Base-by-base conservation (phyloP, 352 stramenopile species). In the Nothophytophthora sp. region DNA sequence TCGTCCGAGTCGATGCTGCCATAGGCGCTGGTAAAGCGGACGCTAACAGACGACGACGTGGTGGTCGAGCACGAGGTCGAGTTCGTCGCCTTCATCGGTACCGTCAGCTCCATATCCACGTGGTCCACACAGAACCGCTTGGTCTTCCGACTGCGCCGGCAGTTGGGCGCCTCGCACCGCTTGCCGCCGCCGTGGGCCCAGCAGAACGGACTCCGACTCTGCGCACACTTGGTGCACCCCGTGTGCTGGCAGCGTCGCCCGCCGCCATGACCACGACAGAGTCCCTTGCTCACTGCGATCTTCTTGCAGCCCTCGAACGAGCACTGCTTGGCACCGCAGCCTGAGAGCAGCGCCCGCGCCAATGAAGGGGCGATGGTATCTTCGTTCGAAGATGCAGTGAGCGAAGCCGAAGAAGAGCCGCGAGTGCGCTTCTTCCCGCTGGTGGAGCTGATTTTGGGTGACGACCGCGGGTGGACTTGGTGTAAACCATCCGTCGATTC, bases 71-170 rank as follows among this genome's bases (percentile, higher is more conserved):
- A 57, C 2, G 27, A 23, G 6, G 47, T 5, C 3, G 27, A 22
- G 11, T 53, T 48, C 6, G 56, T n/a, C 1, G 51, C 25, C 23
- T 68, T 56, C 1, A 70, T 15, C 9, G 66, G 62, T 2, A 76
- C 60, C 3, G 70, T 79, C 11, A 48, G 27, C 48, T 87, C 76
- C 76, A 87, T 84, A 2, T 84, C 76, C 13, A 87, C 76, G 51
- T 92, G 81, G 45, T 86, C 78, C 28, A 90, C 79, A 32, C 81
- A 92, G 33, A 86, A 89, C 13, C 76, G 71, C 42, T 87, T 87
- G 23, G 80, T 90, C 60, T 90, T 90, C 49, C 76, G 77, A 18
- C 74, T 88, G 4, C 76, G 79, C 15, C 71, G 76, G 54, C 81
- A 92, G 38, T 81, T 77, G 4, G 70, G 70, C 13, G 63, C 67